phyloP scores from a whole-genome alignment of 805 yeast species.

The Pichia thaimueangensis region DNA sequence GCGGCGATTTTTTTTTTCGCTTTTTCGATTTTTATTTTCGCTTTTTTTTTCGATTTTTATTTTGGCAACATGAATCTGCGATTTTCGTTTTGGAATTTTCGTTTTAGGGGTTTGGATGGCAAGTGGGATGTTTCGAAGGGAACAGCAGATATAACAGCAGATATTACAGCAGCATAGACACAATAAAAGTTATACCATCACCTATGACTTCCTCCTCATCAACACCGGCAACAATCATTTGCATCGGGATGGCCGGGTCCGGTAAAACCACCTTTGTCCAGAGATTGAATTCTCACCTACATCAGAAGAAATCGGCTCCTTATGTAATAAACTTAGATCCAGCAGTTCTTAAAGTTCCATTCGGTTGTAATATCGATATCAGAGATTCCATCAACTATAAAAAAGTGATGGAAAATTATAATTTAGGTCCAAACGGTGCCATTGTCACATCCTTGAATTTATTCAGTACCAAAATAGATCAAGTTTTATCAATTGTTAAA shows the following conservation, averaged over 20 bases:
- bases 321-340: slow-evolving; percentile 95
- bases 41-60: not conserved
- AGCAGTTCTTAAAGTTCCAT: slow-evolving; percentile 91
- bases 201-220: not conserved
- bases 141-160: not conserved
- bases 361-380: slow-evolving; percentile 89
- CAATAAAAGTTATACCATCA: not conserved
- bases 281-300: slow-evolving; percentile 83
- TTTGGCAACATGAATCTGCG: not conserved
- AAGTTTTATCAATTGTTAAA: slow-evolving; percentile 79
- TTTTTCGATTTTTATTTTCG: not conserved
- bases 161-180: not conserved
- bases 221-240: slow-evolving; percentile 32
- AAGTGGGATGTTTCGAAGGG: no score
- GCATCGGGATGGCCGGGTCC: slow-evolving; percentile 51
- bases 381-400: slow-evolving; percentile 93
- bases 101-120: no score
- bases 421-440: slow-evolving; percentile 97
- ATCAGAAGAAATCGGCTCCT: slow-evolving; percentile 65
- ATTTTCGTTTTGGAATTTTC: no score
- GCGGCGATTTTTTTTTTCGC: no score
- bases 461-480: slow-evolving; percentile 93
- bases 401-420: slow-evolving; percentile 93
- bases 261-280: slow-evolving; percentile 99
- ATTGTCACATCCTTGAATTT: slow-evolving; percentile 91